Evolutionary conservation across 495 filamentous ascomycete genomes (phyloP).

Genomic region (Lineolata rhizophorae): DNA sequence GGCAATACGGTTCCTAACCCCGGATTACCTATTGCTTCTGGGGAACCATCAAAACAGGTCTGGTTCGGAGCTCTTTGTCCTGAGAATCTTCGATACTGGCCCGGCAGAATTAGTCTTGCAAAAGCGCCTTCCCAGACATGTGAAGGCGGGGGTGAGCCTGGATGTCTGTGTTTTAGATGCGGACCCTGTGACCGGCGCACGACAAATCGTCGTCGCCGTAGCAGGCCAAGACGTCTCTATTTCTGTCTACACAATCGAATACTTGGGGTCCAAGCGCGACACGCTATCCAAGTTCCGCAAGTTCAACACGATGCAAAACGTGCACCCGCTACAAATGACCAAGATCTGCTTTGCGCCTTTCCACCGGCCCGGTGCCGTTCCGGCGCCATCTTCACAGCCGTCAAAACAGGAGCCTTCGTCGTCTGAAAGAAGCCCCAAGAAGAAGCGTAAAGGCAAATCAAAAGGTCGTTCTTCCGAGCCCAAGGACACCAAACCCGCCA

Average conservation of each 20-base stretch:
- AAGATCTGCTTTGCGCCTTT: slow-evolving; percentile 61
- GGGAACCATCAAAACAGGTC: slow-evolving; percentile 25
- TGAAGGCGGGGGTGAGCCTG: slow-evolving; percentile 48
- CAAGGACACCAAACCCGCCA: no score
- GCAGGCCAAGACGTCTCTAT: slow-evolving; percentile 69
- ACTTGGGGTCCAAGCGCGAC: slow-evolving; percentile 21
- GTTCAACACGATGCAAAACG: slow-evolving; percentile 38
- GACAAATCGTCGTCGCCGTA: slow-evolving; percentile 61
- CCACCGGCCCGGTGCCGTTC: slow-evolving; percentile 33
- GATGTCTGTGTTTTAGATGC: slow-evolving; percentile 43
- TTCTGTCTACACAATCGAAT: slow-evolving; percentile 50
- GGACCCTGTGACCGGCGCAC: slow-evolving; percentile 21
- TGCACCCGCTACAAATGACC: slow-evolving; percentile 72
- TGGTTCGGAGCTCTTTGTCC: slow-evolving; percentile 50
- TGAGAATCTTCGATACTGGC: slow-evolving; percentile 21
- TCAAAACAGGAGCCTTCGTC: slow-evolving; percentile 1
- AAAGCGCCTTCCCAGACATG: slow-evolving; percentile 30
- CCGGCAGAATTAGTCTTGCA: slow-evolving; percentile 25
- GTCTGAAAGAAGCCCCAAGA: slow-evolving; percentile 12
- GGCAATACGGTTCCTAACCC: slow-evolving; percentile 43
- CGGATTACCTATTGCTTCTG: slow-evolving; percentile 19
- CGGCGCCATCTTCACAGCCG: slow-evolving; percentile 14
- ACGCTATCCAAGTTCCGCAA: slow-evolving; percentile 33
- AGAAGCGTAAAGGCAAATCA: no score
- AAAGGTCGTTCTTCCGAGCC: no score